Base-by-base conservation (phyloP, 2,329 filamentous ascomycete genomes). In the Penicillium sp. region DNA sequence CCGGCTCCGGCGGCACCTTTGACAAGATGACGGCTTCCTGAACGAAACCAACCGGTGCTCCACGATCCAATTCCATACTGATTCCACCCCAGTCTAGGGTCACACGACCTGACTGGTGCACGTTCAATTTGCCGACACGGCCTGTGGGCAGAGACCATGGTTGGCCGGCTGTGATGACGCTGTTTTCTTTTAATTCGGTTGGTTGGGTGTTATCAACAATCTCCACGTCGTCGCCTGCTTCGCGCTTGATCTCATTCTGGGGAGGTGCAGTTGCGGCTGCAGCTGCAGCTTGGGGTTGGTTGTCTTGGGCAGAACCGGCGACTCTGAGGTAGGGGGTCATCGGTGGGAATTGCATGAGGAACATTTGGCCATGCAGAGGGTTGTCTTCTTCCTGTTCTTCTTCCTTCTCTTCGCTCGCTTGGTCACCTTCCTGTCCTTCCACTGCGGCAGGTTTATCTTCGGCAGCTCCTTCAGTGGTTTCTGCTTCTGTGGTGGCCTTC, bases 301-400 rank as follows among this genome's bases (percentile, higher is more conserved):
- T 54, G 42, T 31, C 56, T 49, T 42, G 41, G 19, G 53, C 63
- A 2, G 63, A 63, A 15, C 66, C 67, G 1, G 79, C 73, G 10
- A 78, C 67, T 36, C 76, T 64, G 25, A 88, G 78, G 58, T 82
- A 81, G 6, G 86, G 86, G 4, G 86, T 81, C 57, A 86, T 78
- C 0, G 86, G 84, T 13, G 86, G 86, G 65, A 88, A 82, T 70
- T 88, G 86, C 70, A 88, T 83, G 51, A 87, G 77, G 68, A 87
- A 87, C 53, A 86, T 78, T 57, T 82, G 80, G 53, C 85, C 81
- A 36, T 81, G 74, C 19, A 79, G 76, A 42, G 76, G 71, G n/a
- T 61, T 62, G 21, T 69, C 58, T 25, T 66, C 61, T 33, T 65
- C 63, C 15, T 36, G 15, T n/a, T 61, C 53, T 12, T 63, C 66